phyloP scores from a whole-genome alignment of 225 moss, liverwort and hornwort species.

The Rhytidiadelphus loreus region DNA sequence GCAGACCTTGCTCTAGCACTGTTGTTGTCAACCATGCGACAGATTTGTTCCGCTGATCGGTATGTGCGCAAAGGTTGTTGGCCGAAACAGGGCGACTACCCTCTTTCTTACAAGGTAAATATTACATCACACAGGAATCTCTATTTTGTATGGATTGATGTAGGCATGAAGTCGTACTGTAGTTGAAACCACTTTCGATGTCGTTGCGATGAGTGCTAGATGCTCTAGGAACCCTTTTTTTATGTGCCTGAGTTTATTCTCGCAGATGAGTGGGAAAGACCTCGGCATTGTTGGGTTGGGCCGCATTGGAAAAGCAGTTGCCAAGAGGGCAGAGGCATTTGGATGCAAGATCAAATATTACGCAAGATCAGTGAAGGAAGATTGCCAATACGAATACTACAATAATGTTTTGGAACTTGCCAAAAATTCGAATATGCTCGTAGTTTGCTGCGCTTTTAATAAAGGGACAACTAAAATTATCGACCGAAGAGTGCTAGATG shows the following conservation, averaged over 20 bases:
- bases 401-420: slow-evolving; percentile 65
- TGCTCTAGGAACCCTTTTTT: neutral
- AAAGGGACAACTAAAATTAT: slow-evolving; percentile 54
- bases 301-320: slow-evolving; percentile 69
- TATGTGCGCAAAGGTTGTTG: slow-evolving; percentile 68
- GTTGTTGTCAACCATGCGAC: slow-evolving; percentile 61
- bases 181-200: neutral
- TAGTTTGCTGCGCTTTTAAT: slow-evolving; percentile 48
- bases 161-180: neutral
- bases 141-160: neutral
- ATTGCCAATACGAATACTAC: slow-evolving; percentile 39
- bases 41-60: slow-evolving; percentile 55
- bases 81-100: slow-evolving; percentile 47
- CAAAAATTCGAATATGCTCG: slow-evolving; percentile 52
- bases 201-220: neutral
- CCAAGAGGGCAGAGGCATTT: slow-evolving; percentile 60
- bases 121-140: neutral
- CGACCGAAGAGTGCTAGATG: slow-evolving; percentile 70
- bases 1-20: slow-evolving; percentile 73
- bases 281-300: slow-evolving; percentile 81
- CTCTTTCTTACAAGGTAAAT: slow-evolving; percentile 37
- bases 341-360: slow-evolving; percentile 62
- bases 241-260: neutral
- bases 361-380: slow-evolving; percentile 54
- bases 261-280: slow-evolving; percentile 74